Percentiles rank a stretch among this genome's conserved stretches.
Evolutionary conservation across 1,284 basidiomycete genomes (phyloP).

Genomic region (Thelephora terrestris): DNA sequence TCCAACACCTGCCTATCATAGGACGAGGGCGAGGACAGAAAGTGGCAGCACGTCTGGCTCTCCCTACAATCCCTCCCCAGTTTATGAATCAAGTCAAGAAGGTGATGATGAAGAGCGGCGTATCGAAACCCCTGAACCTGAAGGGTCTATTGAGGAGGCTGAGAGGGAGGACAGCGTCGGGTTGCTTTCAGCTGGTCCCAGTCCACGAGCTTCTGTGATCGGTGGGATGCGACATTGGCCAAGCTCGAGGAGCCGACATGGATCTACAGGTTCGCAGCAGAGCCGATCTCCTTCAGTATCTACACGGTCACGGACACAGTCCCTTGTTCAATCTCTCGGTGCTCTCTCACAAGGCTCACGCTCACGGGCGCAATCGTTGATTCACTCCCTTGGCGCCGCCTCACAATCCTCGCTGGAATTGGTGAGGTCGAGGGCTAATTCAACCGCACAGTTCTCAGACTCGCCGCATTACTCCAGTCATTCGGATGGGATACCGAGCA

Average conservation of each 20-base stretch:
- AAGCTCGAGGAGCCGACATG: conserved; percentile 22
- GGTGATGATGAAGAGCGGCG: conserved; percentile 31
- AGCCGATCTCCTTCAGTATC: conserved; percentile 6
- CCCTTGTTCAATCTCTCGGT: conserved; percentile 49
- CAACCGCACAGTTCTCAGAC: conserved; percentile 42
- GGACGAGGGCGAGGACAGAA: conserved; percentile 30
- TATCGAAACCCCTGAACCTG: conserved; percentile 42
- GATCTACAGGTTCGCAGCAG: conserved; percentile 6
- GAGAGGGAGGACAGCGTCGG: conserved; percentile 67
- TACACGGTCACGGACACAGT: conserved; percentile 39
- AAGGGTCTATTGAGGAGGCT: conserved; percentile 45
- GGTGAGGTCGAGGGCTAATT: conserved; percentile 40
- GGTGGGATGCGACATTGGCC: conserved; percentile 31
- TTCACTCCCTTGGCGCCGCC: conserved; percentile 51
- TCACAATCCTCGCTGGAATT: conserved; percentile 52
- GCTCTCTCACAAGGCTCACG: conserved; percentile 28
- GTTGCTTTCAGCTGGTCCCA: conserved; percentile 39
- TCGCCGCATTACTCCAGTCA: conserved; percentile 33
- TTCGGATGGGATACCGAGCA: conserved; percentile 37
- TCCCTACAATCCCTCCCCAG: conserved; percentile 24
- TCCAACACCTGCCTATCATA: conserved; percentile 29
- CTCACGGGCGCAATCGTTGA: conserved; percentile 49
- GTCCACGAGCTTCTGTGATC: conserved; percentile 46
- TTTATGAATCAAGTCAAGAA: conserved; percentile 29
- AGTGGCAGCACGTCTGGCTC: conserved; percentile 29